Evolutionary conservation across 2,329 filamentous ascomycete genomes (phyloP).

Genomic region (Xylaria sp.): DNA sequence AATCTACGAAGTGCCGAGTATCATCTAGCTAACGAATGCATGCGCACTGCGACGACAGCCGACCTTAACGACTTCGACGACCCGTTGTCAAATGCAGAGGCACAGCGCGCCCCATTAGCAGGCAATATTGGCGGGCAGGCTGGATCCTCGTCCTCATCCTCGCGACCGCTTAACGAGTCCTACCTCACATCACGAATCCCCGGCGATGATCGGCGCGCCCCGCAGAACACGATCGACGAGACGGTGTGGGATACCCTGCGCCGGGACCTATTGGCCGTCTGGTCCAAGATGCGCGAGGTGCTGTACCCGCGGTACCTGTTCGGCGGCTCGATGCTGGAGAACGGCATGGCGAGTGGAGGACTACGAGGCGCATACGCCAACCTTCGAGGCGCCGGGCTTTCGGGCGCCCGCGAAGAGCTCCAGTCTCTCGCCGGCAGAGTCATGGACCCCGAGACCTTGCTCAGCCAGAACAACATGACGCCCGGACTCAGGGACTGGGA

Average conservation of each 20-base stretch:
- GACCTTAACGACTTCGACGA: slow-evolving; percentile 94
- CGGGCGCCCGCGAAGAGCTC: slow-evolving; percentile 66
- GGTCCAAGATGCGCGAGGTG: slow-evolving; percentile 98
- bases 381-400: slow-evolving; percentile 62
- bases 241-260: slow-evolving; percentile 96
- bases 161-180: slow-evolving; percentile 68
- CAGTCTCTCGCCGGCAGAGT: slow-evolving; percentile 65
- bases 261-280: slow-evolving; percentile 88
- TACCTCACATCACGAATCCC: slow-evolving; percentile 89
- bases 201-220: slow-evolving; percentile 88
- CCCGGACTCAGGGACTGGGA: slow-evolving; percentile 96
- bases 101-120: slow-evolving; percentile 79
- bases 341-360: slow-evolving; percentile 46
- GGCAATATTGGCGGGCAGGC: slow-evolving; percentile 72
- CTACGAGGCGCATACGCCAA: slow-evolving; percentile 67
- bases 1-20: neutral
- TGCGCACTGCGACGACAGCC: slow-evolving; percentile 53
- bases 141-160: slow-evolving; percentile 57
- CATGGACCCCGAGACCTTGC: slow-evolving; percentile 66
- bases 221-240: slow-evolving; percentile 95
- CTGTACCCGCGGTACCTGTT: slow-evolving; percentile 95
- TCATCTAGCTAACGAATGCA: slow-evolving; percentile 16
- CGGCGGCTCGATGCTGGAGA: slow-evolving; percentile 68
- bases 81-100: slow-evolving; percentile 67
- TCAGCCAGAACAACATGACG: slow-evolving; percentile 74